phyloP scores from a whole-genome alignment of 78 protist species.

The Anaeramoeba ignava region DNA sequence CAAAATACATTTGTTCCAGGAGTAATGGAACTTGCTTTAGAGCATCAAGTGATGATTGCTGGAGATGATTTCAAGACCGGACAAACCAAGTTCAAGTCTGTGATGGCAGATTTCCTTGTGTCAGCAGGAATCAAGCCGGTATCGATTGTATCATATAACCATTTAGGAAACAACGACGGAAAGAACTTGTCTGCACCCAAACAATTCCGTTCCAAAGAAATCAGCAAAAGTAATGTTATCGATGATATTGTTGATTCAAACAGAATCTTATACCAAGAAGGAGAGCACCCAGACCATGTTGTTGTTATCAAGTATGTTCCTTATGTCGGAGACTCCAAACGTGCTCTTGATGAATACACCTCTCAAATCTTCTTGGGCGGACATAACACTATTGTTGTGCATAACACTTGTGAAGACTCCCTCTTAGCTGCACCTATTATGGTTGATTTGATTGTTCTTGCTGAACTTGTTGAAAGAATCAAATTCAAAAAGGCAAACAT shows the following conservation, averaged over 20 bases:
- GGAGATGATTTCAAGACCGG: conserved; percentile 99
- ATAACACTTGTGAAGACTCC: conserved; percentile 82
- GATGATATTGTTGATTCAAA: conserved; percentile 95
- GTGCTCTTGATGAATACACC: conserved; percentile 98
- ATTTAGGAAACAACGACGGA: conserved; percentile 99
- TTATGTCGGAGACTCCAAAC: conserved; percentile 94
- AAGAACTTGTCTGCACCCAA: conserved; percentile 80
- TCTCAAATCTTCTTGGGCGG: conserved; percentile 71
- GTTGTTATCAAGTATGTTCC: conserved; percentile 63
- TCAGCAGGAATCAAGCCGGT: conserved; percentile 88
- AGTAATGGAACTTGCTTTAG: conserved; percentile 75
- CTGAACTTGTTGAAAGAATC: conserved; percentile 68
- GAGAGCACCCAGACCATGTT: not conserved
- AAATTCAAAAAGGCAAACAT: conserved; percentile 24
- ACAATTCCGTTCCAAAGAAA: conserved; percentile 97
- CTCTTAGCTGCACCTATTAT: conserved; percentile 97
- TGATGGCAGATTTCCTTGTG: conserved; percentile 93
- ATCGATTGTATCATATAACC: conserved; percentile 94
- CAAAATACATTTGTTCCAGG: conserved; percentile 97
- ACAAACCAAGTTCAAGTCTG: conserved; percentile 98
- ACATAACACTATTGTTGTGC: conserved; percentile 64
- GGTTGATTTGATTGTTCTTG: conserved; percentile 78
- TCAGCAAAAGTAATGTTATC: conserved; percentile 92
- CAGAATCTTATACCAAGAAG: conserved; percentile 65
- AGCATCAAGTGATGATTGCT: conserved; percentile 48